phyloP scores from a whole-genome alignment of 208 protist genomes.

The Vickermania spadyakhi region DNA sequence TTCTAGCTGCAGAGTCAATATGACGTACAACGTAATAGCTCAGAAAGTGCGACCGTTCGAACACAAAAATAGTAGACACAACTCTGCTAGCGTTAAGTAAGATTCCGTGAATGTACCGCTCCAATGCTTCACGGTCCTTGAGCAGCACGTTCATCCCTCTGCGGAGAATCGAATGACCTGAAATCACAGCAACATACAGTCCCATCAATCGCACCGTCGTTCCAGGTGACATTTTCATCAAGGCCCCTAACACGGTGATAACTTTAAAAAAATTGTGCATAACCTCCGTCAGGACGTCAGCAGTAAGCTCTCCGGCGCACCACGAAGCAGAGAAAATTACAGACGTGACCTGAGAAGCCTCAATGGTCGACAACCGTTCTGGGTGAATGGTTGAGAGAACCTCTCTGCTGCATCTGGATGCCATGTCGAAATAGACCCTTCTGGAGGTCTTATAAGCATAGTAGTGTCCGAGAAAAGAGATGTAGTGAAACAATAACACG shows the following conservation, averaged over 20 bases:
- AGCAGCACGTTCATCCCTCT: not conserved
- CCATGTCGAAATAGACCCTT: not conserved
- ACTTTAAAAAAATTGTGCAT: not conserved
- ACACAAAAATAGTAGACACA: slow-evolving; percentile 55
- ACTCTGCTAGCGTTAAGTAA: slow-evolving; percentile 54
- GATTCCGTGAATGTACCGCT: slow-evolving; percentile 32
- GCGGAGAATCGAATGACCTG: not conserved
- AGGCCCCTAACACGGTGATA: not conserved
- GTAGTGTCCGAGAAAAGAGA: slow-evolving; percentile 19
- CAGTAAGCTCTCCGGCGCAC: not conserved
- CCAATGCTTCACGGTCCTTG: slow-evolving; percentile 7
- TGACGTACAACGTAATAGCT: not conserved
- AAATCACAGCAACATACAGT: not conserved
- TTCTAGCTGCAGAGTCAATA: not conserved
- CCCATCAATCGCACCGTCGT: not conserved
- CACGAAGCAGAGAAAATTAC: not conserved
- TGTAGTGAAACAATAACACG: slow-evolving; percentile 41
- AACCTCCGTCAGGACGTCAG: not conserved
- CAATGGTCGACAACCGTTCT: not conserved
- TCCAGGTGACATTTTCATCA: not conserved
- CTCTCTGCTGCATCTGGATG: not conserved
- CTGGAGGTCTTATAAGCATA: not conserved
- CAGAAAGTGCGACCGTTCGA: slow-evolving; percentile 32
- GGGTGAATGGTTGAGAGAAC: not conserved
- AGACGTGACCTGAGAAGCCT: not conserved